Evolutionary conservation across 2,329 filamentous ascomycete species (phyloP).

Genomic region (Colletotrichum endophyticum): DNA sequence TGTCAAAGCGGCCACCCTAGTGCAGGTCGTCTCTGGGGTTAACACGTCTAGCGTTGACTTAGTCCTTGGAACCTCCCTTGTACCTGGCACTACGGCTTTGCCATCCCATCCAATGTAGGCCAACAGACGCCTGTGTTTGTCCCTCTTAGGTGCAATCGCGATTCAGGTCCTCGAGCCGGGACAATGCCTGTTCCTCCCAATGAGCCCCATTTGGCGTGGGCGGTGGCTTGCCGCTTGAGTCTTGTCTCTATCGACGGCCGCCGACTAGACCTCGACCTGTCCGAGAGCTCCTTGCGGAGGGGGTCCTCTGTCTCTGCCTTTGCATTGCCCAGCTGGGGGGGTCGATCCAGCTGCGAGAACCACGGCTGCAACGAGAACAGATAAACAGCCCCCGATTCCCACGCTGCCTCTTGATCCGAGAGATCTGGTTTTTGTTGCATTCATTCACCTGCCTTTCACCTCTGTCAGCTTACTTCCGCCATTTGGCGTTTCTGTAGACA

Average conservation of each 20-base stretch:
- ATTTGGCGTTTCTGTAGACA: not conserved
- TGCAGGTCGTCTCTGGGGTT: not conserved
- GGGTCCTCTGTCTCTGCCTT: not conserved
- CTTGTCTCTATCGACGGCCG: not conserved
- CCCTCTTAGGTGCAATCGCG: not conserved
- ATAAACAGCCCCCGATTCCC: slow-evolving; percentile 9
- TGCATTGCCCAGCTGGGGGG: not conserved
- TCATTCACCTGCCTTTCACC: not conserved
- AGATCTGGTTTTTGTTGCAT: not conserved
- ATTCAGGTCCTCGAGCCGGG: not conserved
- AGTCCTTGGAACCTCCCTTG: slow-evolving; percentile 4
- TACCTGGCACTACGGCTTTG: slow-evolving; percentile 10
- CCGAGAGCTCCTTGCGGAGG: not conserved
- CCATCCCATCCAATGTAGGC: not conserved
- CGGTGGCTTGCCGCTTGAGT: slow-evolving; percentile 7
- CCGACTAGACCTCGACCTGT: slow-evolving; percentile 1
- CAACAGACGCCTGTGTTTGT: not conserved
- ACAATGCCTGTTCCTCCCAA: not conserved
- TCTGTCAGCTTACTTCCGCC: not conserved
- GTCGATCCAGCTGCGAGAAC: not conserved
- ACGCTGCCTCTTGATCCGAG: not conserved
- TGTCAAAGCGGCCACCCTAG: slow-evolving; percentile 14
- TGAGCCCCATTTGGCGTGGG: not conserved
- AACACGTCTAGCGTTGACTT: not conserved
- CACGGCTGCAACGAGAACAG: not conserved